Evolutionary conservation across 345 rosid species (phyloP).

Genomic region (Lenwebbia sp.): DNA sequence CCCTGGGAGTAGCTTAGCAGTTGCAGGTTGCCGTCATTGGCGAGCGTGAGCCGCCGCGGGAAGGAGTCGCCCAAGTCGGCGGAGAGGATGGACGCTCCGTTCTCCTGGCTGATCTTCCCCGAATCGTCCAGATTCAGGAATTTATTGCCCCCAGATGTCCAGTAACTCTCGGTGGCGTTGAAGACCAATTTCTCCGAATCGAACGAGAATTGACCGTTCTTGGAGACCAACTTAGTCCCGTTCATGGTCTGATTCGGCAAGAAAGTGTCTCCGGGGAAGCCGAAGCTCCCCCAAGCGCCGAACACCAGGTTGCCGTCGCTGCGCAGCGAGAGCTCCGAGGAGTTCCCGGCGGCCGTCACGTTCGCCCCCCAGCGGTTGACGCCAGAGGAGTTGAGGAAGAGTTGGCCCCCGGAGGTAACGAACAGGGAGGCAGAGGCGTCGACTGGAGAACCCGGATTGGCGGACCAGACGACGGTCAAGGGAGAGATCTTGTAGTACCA

Average conservation of each 20-base stretch:
- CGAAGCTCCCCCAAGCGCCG: conserved; percentile 32
- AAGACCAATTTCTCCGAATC: conserved; percentile 9
- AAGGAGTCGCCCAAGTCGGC: conserved; percentile 18
- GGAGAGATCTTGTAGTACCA: conserved; percentile 25
- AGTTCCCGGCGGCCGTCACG: conserved; percentile 4
- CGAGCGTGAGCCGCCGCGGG: conserved; percentile 31
- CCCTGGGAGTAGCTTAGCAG: conserved; percentile 19
- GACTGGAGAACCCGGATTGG: conserved; percentile 3
- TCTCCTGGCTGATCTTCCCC: conserved; percentile 15
- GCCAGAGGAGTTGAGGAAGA: conserved; percentile 16
- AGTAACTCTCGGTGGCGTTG: conserved; percentile 12
- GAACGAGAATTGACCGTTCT: conserved; percentile 27
- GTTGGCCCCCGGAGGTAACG: conserved; percentile 15
- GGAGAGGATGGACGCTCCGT: background rate
- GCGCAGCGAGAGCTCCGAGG: conserved; percentile 13
- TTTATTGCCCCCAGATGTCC: background rate
- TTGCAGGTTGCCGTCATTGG: conserved; percentile 39
- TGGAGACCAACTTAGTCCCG: conserved; percentile 8
- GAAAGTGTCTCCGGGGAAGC: conserved; percentile 29
- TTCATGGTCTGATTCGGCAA: conserved; percentile 30
- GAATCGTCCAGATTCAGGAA: background rate
- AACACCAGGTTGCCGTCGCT: conserved; percentile 34
- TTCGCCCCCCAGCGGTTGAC: conserved; percentile 12
- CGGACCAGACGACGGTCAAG: conserved; percentile 35
- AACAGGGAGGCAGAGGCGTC: conserved; percentile 5